Percentiles rank a stretch among this genome's conserved stretches.
These are phyloP conservation scores for Geranium incanum DNA, from an alignment of 441 rosid genomes.

Conservation along the genomic window DNA sequence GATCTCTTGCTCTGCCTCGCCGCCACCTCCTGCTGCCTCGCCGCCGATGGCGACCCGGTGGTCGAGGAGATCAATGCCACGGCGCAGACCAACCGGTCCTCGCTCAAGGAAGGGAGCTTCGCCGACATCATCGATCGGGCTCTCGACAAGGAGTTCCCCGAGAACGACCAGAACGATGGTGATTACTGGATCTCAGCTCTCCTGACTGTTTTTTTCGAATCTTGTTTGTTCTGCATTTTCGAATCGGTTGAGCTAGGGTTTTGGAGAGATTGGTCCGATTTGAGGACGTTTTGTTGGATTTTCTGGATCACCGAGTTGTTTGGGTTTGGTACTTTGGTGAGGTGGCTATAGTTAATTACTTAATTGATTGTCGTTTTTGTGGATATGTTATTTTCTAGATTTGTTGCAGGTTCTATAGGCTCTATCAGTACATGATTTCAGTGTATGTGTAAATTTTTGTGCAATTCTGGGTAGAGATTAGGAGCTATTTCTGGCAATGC, in stretches of 20 bases:
- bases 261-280: background rate
- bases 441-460: background rate
- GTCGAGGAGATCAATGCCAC: constrained; percentile 53
- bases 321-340: background rate
- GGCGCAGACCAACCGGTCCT: constrained; percentile 39
- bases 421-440: background rate
- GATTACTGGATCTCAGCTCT: constrained; percentile 45
- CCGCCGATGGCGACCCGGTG: constrained; percentile 28
- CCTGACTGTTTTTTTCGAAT: constrained; percentile 9
- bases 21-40: constrained; percentile 21
- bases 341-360: background rate
- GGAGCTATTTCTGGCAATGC: constrained; percentile 2
- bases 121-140: constrained; percentile 92
- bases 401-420: background rate
- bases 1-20: constrained; percentile 35
- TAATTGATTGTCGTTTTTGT: background rate
- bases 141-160: constrained; percentile 87
- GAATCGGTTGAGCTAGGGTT: constrained; percentile 22
- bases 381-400: background rate
- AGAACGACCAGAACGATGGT: constrained; percentile 80
- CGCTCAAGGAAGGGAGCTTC: constrained; percentile 57
- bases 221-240: constrained; percentile 15
- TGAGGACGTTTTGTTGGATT: background rate
- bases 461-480: background rate
- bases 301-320: constrained; percentile 19